These are phyloP conservation scores for Cucumis hystrix DNA, from an alignment of 306 rosid genomes.

Conservation along the genomic window DNA sequence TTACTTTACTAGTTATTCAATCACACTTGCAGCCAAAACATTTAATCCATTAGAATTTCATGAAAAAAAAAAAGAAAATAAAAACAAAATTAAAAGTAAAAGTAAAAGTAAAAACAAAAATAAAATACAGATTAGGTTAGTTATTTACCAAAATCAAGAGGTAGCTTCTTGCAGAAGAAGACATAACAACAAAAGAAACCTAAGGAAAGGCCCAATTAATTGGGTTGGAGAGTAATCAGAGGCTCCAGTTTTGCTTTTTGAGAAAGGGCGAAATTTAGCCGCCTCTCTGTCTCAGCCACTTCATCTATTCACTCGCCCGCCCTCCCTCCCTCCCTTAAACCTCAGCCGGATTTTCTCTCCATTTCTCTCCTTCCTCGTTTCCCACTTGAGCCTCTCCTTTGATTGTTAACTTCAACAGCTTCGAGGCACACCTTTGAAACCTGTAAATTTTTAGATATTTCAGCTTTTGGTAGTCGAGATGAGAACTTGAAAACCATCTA, in stretches of 20 bases:
- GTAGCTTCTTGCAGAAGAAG: not conserved
- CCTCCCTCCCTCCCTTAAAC: slow-evolving; percentile 1
- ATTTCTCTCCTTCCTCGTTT: not conserved
- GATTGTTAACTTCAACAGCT: not conserved
- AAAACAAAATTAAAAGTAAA: too few species aligned
- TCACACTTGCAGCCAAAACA: too few species aligned
- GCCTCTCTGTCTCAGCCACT: slow-evolving; percentile 34
- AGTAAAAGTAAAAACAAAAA: too few species aligned
- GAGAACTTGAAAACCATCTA: not conserved
- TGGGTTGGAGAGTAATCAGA: not conserved
- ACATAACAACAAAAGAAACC: not conserved
- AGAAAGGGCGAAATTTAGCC: slow-evolving; percentile 27
- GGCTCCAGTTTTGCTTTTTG: not conserved
- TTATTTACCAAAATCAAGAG: not conserved
- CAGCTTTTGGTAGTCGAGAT: not conserved
- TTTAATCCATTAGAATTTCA: too few species aligned
- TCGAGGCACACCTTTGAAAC: not conserved
- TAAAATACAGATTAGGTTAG: not conserved
- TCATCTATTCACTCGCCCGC: slow-evolving; percentile 8
- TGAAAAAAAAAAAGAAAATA: too few species aligned
- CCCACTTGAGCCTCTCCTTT: not conserved
- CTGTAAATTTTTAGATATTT: not conserved
- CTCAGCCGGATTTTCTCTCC: slow-evolving; percentile 10
- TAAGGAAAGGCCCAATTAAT: not conserved
- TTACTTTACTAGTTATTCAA: too few species aligned